Base-by-base conservation (phyloP, 768 basidiomycete genomes). In the Boletellus sp. region DNA sequence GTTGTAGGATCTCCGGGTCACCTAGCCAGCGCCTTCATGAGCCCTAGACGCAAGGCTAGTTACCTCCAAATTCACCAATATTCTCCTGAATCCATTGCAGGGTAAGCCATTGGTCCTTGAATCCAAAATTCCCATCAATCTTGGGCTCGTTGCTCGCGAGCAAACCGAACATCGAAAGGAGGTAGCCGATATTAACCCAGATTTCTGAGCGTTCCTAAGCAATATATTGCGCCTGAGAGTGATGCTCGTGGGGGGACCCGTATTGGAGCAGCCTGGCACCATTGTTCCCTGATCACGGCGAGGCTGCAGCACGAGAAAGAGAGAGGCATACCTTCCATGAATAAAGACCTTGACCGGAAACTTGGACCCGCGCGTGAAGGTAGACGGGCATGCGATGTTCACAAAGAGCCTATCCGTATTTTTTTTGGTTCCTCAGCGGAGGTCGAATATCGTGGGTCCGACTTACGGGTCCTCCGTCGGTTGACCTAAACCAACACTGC, bases 21-120 rank as follows among this genome's bases (percentile, higher is more conserved):
- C 86, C 85, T 86, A 44, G 33, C n/a, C 26, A 45, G 9, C 6
- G 31, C 22, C 10, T 12, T 8, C 6, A 43, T 53, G n/a, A 55
- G 47, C 16, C 12, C 3, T 5, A 13, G 34, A 37, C 12, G 24
- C 24, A 26, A n/a, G 16, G 16, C n/a, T 26, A 16, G 13, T 28
- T n/a, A 28, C 35, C 88, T 65, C 87, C 89, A 53, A 90, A 90
- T 0, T 70, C 68, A 33, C 64, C 65, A 19, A 90, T 87, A 56
- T 90, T 86, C 17, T 77, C 77, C 40, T 72, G 78, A 22, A 90
- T 70, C 87, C 87, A 90, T 57, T 78, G 70, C n/a, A 90, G 60
- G 1, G 82, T 87, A n/a, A 86, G 59, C 87, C 87, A 90, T 58
- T 87, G 86, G 59, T 90, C 87, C 65, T 88, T 90, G 72, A 90